Conservation (phyloP, 306 rosid species). For the Cyclanthera cordifolia region DNA sequence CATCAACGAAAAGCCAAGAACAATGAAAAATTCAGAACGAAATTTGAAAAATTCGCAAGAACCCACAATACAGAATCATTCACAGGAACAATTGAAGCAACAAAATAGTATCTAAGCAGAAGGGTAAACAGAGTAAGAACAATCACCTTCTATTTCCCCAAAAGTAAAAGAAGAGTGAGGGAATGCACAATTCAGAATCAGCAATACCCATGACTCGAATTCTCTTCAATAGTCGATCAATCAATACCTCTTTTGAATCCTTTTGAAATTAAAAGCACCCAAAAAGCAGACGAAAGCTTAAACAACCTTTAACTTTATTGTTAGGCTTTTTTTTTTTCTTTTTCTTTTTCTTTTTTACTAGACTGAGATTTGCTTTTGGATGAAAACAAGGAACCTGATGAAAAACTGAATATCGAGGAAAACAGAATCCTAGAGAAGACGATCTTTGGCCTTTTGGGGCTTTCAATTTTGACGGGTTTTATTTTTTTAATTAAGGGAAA, state of each 20-base stretch:
- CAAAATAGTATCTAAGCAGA: background rate
- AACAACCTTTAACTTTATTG: constrained; percentile 19
- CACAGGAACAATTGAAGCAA: constrained; percentile 3
- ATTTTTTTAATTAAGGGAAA: background rate
- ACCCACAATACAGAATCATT: background rate
- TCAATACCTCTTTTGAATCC: constrained; percentile 26
- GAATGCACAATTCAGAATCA: constrained; percentile 26
- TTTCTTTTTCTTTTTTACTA: background rate
- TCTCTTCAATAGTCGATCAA: constrained; percentile 24
- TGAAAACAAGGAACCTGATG: constrained; percentile 8
- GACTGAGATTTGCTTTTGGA: constrained; percentile 12
- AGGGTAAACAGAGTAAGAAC: constrained; percentile 10
- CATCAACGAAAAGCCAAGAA: background rate
- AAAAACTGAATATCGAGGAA: background rate
- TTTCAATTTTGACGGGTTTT: background rate
- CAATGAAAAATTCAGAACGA: background rate
- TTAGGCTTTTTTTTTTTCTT: background rate
- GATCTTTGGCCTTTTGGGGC: background rate
- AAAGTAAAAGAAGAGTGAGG: constrained; percentile 32
- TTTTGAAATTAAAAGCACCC: constrained; percentile 18
- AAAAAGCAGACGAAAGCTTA: constrained; percentile 34
- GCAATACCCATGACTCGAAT: constrained; percentile 29
- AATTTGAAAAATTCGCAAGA: background rate
- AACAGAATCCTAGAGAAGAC: constrained; percentile 11
- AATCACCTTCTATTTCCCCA: constrained; percentile 41